Percentiles rank a stretch among this genome's conserved stretches.
Evolutionary conservation across 2,329 filamentous ascomycete genomes (phyloP).

Genomic region (Colletotrichum nymphaeae): DNA sequence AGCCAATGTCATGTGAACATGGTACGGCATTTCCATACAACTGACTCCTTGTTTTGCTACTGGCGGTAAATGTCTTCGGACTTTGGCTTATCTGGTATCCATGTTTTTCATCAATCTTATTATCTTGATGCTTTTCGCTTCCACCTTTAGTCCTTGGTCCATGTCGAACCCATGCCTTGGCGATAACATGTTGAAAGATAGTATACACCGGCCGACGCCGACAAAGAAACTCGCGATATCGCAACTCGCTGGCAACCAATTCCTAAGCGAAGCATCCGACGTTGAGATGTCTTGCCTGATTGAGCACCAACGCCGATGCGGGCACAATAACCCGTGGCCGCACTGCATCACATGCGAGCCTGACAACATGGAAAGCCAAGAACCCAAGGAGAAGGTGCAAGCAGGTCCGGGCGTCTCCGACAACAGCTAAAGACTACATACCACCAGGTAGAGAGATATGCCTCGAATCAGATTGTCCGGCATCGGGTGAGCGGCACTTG

Average conservation of each 20-base stretch:
- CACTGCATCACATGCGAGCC: slow-evolving; percentile 1
- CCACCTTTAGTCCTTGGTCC: neutral
- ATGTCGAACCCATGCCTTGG: neutral
- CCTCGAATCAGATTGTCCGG: neutral
- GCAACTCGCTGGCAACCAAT: neutral
- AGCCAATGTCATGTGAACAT: too few species aligned
- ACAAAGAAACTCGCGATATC: neutral
- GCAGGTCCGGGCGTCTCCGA: neutral
- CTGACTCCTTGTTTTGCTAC: neutral
- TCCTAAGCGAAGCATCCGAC: neutral
- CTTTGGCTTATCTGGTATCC: neutral
- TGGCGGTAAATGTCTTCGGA: neutral
- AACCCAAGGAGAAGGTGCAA: neutral
- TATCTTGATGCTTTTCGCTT: neutral
- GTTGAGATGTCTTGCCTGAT: neutral
- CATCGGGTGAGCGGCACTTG: slow-evolving; percentile 6
- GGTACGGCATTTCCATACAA: neutral
- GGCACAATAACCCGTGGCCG: neutral
- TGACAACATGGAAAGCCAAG: neutral
- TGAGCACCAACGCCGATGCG: slow-evolving; percentile 2
- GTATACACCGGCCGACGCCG: neutral
- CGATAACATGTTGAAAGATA: neutral
- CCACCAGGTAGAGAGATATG: neutral
- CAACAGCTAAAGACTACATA: neutral
- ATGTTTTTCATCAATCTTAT: neutral